These are phyloP conservation scores for Lasiodiplodia sp. DNA, from an alignment of 2,329 filamentous ascomycete genomes.

Conservation along the genomic window DNA sequence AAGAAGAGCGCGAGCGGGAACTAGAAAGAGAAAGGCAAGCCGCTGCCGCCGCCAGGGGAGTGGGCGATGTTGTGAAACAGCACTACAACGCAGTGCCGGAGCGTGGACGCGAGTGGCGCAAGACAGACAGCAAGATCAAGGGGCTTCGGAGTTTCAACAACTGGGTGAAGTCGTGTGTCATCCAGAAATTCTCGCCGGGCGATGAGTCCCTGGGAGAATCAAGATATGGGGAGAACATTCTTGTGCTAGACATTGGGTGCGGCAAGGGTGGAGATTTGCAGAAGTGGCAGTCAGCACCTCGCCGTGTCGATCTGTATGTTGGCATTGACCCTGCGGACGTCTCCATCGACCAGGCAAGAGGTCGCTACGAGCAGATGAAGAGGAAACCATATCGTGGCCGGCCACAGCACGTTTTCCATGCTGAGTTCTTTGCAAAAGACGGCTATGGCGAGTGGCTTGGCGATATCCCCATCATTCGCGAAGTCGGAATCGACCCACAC, in stretches of 20 bases:
- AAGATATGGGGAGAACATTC: slow-evolving; percentile 60
- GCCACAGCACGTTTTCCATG: slow-evolving; percentile 73
- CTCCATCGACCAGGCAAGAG: slow-evolving; percentile 87
- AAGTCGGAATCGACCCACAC: slow-evolving; percentile 86
- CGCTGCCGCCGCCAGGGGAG: slow-evolving; percentile 45
- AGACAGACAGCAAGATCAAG: slow-evolving; percentile 93
- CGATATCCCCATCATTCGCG: slow-evolving; percentile 78
- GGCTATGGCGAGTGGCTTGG: slow-evolving; percentile 87
- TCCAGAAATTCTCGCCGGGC: slow-evolving; percentile 83
- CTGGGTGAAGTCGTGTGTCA: slow-evolving; percentile 97
- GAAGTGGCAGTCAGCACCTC: slow-evolving; percentile 96
- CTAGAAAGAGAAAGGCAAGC: slow-evolving; percentile 54
- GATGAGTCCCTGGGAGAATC: slow-evolving; percentile 42
- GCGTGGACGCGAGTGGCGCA: slow-evolving; percentile 91
- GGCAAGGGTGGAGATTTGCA: slow-evolving; percentile 95
- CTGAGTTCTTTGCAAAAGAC: slow-evolving; percentile 88
- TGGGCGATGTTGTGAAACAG: slow-evolving; percentile 85
- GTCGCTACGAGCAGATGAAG: slow-evolving; percentile 80
- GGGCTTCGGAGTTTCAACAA: slow-evolving; percentile 96
- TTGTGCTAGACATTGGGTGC: slow-evolving; percentile 93
- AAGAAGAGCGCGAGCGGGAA: slow-evolving; percentile 46
- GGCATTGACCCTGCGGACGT: slow-evolving; percentile 92
- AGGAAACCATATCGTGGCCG: slow-evolving; percentile 58
- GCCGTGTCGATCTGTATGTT: slow-evolving; percentile 89
- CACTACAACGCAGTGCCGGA: slow-evolving; percentile 98